phyloP scores from a whole-genome alignment of 176 grass and related monocot species.

The Luzula sylvatica region DNA sequence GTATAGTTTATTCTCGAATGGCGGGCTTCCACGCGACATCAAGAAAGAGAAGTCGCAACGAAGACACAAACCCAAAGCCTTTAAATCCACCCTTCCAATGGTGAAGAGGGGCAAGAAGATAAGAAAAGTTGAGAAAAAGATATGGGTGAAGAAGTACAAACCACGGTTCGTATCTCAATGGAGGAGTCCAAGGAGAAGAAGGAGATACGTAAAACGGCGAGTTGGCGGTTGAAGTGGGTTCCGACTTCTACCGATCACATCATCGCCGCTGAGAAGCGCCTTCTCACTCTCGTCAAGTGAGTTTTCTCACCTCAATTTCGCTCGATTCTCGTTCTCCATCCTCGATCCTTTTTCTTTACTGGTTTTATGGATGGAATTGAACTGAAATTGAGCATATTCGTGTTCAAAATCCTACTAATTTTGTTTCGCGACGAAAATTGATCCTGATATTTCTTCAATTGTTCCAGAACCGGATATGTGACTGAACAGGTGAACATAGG shows the following conservation, averaged over 20 bases:
- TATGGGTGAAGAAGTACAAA: background rate
- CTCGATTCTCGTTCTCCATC: background rate
- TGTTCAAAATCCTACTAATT: background rate
- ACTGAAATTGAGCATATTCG: too few species aligned
- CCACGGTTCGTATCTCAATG: background rate
- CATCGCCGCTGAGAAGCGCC: conserved; percentile 38
- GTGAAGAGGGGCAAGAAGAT: background rate
- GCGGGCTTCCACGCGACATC: too few species aligned
- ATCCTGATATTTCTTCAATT: background rate
- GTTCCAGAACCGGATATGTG: conserved; percentile 30
- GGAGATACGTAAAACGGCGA: background rate
- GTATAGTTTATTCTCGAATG: too few species aligned
- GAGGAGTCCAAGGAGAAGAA: background rate
- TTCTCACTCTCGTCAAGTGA: conserved; percentile 30
- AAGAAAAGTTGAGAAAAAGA: conserved; percentile 31
- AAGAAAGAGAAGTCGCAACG: too few species aligned
- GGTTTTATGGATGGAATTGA: background rate
- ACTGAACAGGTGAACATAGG: conserved; percentile 43
- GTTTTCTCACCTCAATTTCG: background rate
- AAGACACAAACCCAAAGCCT: too few species aligned
- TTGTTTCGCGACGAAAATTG: background rate
- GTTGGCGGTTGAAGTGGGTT: conserved; percentile 19
- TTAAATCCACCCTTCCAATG: background rate
- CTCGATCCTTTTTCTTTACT: background rate
- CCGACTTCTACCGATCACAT: conserved; percentile 36